Conservation (phyloP, 768 basidiomycete species). For the Collybia nuda region DNA sequence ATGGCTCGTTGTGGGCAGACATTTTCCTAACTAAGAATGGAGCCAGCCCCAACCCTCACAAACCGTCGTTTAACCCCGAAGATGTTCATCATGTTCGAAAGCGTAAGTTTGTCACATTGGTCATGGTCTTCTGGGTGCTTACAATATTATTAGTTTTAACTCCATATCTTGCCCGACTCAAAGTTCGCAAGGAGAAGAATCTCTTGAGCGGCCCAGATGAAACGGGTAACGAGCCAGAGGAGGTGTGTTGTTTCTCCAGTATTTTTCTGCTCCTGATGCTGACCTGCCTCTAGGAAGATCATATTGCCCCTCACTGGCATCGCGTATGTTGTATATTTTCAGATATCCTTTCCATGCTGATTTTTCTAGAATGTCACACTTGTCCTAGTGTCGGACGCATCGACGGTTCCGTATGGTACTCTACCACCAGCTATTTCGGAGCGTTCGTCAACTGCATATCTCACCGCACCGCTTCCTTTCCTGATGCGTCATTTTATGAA, state of each 20-base stretch:
- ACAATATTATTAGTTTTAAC: slow-evolving; percentile 63
- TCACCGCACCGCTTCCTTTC: not conserved
- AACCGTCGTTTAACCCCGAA: slow-evolving; percentile 47
- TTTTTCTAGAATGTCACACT: slow-evolving; percentile 79
- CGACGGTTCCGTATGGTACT: slow-evolving; percentile 47
- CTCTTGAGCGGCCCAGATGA: slow-evolving; percentile 53
- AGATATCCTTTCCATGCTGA: slow-evolving; percentile 1
- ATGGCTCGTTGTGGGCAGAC: slow-evolving; percentile 84
- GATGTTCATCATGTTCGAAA: slow-evolving; percentile 74
- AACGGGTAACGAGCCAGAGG: slow-evolving; percentile 41
- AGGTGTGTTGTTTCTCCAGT: slow-evolving; percentile 37
- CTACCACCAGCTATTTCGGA: slow-evolving; percentile 61
- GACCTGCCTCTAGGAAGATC: slow-evolving; percentile 36
- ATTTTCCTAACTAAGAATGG: slow-evolving; percentile 71
- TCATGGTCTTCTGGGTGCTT: not conserved
- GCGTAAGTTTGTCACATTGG: slow-evolving; percentile 43
- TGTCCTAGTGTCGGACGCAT: slow-evolving; percentile 76
- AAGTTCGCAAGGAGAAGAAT: slow-evolving; percentile 80
- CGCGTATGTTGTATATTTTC: slow-evolving; percentile 39
- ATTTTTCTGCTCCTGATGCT: not conserved
- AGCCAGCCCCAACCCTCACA: slow-evolving; percentile 62
- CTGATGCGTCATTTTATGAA: slow-evolving; percentile 10
- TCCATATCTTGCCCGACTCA: slow-evolving; percentile 73
- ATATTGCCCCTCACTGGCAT: slow-evolving; percentile 85
- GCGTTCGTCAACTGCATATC: slow-evolving; percentile 43